Evolutionary conservation across 2,329 filamentous ascomycete genomes (phyloP), one percentile per base, ranked within the genome.

Genomic region (Geosmithia morbida): DNA sequence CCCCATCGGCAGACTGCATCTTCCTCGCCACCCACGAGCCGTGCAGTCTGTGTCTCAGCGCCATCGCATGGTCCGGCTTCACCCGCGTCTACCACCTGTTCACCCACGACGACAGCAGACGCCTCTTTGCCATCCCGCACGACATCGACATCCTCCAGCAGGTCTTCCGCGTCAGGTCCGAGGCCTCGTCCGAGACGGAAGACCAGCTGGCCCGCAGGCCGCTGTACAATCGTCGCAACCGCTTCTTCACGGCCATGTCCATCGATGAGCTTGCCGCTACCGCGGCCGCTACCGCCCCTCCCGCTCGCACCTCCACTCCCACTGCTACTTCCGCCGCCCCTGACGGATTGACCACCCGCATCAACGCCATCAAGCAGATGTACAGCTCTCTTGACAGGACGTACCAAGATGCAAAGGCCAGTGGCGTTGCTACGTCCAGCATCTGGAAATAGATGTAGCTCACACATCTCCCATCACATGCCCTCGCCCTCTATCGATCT

Each of bases 21-120:
- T 78, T 79, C 62, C 67, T 78, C 49, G 70, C 73, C 4, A 77
- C 75, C 0, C 74, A 78, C 55, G 74, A 79, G 59, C 75, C 75
- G 1, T 78, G 75, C 62, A 75, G 69, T 42, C 63, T 78, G 2
- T 78, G 75, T 50, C 60, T 79, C 10, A 75, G 70, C 52, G 75
- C 70, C 14, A 77, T 79, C 51, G 66, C 74, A 2, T 79, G 74
- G 74, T 68, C 70, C 10, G 74, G 75, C 1, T 78, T 79, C 60
- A 64, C 63, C 49, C 68, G 73, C 57, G 64, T 79, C 48, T 77
- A 75, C 57, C 76, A 76, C 54, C 60, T 78, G 44, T 79, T 78
- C 57, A 77, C 74, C 0, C 75, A 78, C 55, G 70, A 77, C 56
- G 74, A 79, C 56, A 77, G 69, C 46, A 62, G 74, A 40, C 72